Conservation (phyloP, 257 asterid genomes). For the Gentiana macrophylla region DNA sequence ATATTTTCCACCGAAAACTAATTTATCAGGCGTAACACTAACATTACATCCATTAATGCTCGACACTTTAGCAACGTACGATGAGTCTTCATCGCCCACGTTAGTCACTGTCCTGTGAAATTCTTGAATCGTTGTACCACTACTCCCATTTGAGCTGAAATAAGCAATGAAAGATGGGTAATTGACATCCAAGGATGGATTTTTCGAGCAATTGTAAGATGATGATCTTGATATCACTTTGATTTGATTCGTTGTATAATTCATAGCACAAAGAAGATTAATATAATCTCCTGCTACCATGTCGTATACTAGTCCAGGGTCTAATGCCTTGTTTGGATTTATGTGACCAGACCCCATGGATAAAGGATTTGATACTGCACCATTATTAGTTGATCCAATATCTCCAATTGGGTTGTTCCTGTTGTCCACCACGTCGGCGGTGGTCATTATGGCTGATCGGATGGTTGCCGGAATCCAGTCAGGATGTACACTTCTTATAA, state of each 20-base stretch:
- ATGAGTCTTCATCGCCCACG: slow-evolving; percentile 31
- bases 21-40: slow-evolving; percentile 37
- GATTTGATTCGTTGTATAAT: slow-evolving; percentile 32
- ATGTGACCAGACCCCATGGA: slow-evolving; percentile 71
- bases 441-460: slow-evolving; percentile 71
- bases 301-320: slow-evolving; percentile 65
- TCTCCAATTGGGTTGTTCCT: slow-evolving; percentile 33
- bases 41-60: slow-evolving; percentile 31
- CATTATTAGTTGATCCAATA: slow-evolving; percentile 12
- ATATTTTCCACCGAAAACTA: slow-evolving; percentile 34
- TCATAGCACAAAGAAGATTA: slow-evolving; percentile 40
- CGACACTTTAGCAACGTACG: slow-evolving; percentile 26
- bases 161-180: slow-evolving; percentile 67
- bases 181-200: slow-evolving; percentile 51
- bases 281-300: slow-evolving; percentile 33
- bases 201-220: slow-evolving; percentile 29
- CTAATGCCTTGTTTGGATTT: slow-evolving; percentile 51
- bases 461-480: slow-evolving; percentile 66
- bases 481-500: slow-evolving; percentile 42
- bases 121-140: slow-evolving; percentile 16
- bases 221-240: slow-evolving; percentile 35
- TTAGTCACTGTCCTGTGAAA: slow-evolving; percentile 55
- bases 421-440: slow-evolving; percentile 37
- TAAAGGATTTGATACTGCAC: slow-evolving; percentile 36
- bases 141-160: slow-evolving; percentile 16